A percentile compares a stretch with the other conserved stretches of the same genome.
Evolutionary conservation across 805 yeast species (phyloP).

Genomic region (Kuraishia ogatae): DNA sequence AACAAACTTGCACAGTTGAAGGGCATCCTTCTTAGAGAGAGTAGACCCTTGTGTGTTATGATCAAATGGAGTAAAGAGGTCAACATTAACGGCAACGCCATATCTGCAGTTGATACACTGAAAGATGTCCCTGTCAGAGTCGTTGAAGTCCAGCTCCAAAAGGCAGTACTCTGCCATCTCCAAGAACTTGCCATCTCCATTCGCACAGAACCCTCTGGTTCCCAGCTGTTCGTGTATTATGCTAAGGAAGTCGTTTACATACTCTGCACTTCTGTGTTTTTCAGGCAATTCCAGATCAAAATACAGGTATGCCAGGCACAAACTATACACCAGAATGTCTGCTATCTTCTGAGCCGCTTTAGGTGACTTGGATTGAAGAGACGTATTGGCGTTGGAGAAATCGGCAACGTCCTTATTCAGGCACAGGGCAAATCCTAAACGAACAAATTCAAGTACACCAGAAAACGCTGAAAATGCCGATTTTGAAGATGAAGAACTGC

Average conservation of each 20-base stretch:
- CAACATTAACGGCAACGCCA: conserved; percentile 54
- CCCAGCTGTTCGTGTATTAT: conserved; percentile 73
- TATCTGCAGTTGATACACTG: conserved; percentile 77
- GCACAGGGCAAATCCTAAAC: conserved; percentile 38
- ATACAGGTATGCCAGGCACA: conserved; percentile 30
- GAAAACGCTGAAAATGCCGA: neutral
- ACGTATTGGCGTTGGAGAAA: conserved; percentile 25
- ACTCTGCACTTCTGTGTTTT: conserved; percentile 11
- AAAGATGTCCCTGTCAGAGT: conserved; percentile 59
- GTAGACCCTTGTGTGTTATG: conserved; percentile 42
- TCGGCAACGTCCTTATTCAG: conserved; percentile 43
- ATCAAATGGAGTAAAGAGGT: conserved; percentile 53
- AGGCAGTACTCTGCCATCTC: conserved; percentile 48
- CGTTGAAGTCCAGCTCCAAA: conserved; percentile 28
- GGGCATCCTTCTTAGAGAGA: conserved; percentile 29
- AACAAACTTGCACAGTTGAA: conserved; percentile 31
- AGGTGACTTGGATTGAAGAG: conserved; percentile 34
- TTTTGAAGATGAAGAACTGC: neutral
- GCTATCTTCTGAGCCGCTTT: conserved; percentile 36
- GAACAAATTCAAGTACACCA: conserved; percentile 20
- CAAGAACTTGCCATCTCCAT: conserved; percentile 54
- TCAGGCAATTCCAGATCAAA: conserved; percentile 15
- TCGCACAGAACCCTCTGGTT: conserved; percentile 55
- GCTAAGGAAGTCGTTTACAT: conserved; percentile 38
- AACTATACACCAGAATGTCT: conserved; percentile 31